Conservation (phyloP, 306 rosid species). For the Pueraria montana region DNA sequence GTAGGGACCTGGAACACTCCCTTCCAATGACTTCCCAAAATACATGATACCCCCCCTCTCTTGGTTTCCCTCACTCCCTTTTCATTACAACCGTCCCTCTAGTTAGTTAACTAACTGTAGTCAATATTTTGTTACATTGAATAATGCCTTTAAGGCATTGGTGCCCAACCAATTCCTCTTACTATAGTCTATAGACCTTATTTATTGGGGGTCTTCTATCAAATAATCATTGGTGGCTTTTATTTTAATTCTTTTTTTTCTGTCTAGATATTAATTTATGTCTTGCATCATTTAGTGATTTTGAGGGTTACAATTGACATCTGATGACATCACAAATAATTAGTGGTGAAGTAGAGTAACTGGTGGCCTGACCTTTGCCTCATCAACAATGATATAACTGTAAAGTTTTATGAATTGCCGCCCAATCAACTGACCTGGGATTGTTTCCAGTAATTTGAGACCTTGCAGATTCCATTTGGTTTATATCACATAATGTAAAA, state of each 20-base stretch:
- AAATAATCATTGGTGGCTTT: too few relatives aligned
- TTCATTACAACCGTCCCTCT: background rate
- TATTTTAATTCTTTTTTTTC: too few relatives aligned
- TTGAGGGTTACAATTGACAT: constrained; percentile 5
- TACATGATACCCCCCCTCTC: background rate
- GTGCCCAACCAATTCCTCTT: too few relatives aligned
- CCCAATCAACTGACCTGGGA: background rate
- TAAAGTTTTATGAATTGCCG: constrained; percentile 5
- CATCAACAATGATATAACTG: constrained; percentile 7
- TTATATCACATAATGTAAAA: constrained; percentile 20
- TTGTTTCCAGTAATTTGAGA: constrained; percentile 12
- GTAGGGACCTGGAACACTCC: background rate
- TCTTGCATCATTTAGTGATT: constrained; percentile 26
- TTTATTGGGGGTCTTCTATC: too few relatives aligned
- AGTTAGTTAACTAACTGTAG: background rate
- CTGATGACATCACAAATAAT: background rate
- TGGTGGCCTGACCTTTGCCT: constrained; percentile 13
- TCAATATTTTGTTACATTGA: background rate
- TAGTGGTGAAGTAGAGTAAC: constrained; percentile 31
- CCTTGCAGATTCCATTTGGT: background rate
- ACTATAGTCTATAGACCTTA: too few relatives aligned
- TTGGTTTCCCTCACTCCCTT: background rate
- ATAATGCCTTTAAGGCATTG: too few relatives aligned
- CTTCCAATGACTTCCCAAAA: background rate
- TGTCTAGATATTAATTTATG: background rate